Evolutionary conservation across 306 rosid species (phyloP).

Genomic region (Dalbergia cultrata): DNA sequence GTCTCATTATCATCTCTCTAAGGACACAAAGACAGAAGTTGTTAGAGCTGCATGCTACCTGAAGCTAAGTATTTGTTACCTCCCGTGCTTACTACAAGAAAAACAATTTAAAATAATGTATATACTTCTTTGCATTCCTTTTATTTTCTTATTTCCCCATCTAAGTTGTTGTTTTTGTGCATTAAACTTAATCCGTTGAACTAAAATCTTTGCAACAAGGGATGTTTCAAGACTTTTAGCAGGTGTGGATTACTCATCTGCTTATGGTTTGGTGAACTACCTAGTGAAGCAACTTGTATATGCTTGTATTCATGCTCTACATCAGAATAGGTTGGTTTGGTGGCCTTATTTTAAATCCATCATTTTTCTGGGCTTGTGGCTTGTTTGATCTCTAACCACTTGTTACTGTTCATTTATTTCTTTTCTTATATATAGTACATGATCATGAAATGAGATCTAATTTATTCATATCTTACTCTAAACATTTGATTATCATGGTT

Average conservation of each 20-base stretch:
- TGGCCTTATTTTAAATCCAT: conserved; percentile 1
- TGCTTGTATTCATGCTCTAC: conserved; percentile 71
- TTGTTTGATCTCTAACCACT: not conserved
- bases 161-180: not conserved
- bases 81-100: conserved; percentile 10
- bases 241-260: conserved; percentile 66
- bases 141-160: not conserved
- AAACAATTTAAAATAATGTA: conserved; percentile 24
- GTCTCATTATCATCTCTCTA: not conserved
- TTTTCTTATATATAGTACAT: not conserved
- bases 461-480: not conserved
- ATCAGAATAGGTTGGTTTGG: conserved; percentile 71
- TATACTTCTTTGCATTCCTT: conserved; percentile 3
- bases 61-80: not conserved
- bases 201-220: conserved; percentile 61
- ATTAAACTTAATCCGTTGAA: conserved; percentile 1
- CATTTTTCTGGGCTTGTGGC: not conserved
- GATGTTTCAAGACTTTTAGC: conserved; percentile 63
- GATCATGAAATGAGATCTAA: not conserved
- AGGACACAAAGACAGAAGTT: not conserved
- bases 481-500: not conserved
- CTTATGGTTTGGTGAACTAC: conserved; percentile 66
- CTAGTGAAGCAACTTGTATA: conserved; percentile 70
- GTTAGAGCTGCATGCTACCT: not conserved
- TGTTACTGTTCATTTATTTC: not conserved